These are phyloP conservation scores for Ziziphus jujuba DNA, from an alignment of 306 rosid species.

Conservation along the genomic window DNA sequence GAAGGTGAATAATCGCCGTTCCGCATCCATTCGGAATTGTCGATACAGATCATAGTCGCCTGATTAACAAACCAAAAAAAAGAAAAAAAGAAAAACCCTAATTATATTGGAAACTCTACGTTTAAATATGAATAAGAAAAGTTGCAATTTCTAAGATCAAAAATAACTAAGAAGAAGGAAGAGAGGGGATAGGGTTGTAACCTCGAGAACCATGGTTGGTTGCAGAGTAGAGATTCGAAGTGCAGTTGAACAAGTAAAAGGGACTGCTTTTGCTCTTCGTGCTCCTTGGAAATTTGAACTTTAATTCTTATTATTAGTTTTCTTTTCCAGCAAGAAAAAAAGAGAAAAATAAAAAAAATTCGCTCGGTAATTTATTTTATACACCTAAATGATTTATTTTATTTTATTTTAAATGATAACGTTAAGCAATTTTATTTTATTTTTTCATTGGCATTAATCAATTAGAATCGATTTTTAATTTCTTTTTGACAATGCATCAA, in stretches of 20 bases:
- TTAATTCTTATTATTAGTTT: too few species aligned
- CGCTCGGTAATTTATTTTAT: too few species aligned
- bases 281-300: too few species aligned
- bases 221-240: neutral
- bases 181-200: neutral
- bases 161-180: neutral
- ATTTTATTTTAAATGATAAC: too few species aligned
- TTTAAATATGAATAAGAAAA: neutral
- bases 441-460: too few species aligned
- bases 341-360: too few species aligned
- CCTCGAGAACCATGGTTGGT: slow-evolving; percentile 32
- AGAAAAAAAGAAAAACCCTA: slow-evolving; percentile 40
- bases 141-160: neutral
- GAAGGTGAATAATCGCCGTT: slow-evolving; percentile 76
- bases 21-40: slow-evolving; percentile 87
- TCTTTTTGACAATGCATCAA: too few species aligned
- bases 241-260: neutral
- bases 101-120: neutral
- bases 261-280: neutral
- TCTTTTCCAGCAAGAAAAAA: too few species aligned
- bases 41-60: slow-evolving; percentile 86
- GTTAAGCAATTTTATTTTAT: too few species aligned
- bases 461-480: too few species aligned
- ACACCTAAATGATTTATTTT: too few species aligned
- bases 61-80: slow-evolving; percentile 9